Evolutionary conservation across 1,139 yeast genomes (phyloP).

Genomic region (Hyphopichia fennica): DNA sequence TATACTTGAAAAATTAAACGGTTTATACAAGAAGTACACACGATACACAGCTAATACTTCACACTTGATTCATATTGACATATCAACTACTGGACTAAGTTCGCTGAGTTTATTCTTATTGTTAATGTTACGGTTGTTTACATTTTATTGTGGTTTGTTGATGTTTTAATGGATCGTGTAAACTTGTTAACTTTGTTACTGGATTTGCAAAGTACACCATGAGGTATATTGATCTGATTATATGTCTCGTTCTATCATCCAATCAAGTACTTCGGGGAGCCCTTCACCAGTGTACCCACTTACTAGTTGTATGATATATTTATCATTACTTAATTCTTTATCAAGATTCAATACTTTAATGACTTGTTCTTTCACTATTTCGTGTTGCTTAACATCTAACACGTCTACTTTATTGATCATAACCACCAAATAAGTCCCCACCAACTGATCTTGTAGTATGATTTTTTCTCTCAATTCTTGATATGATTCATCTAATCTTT

Average conservation of each 20-base stretch:
- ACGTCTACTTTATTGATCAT: conserved; percentile 61
- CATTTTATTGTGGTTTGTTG: too few relatives aligned
- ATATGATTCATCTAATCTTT: conserved; percentile 64
- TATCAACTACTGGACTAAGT: too few relatives aligned
- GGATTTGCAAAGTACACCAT: too few relatives aligned
- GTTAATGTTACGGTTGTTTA: too few relatives aligned
- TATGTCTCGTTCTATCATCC: conserved; percentile 34
- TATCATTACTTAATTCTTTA: conserved; percentile 13
- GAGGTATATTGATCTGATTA: too few relatives aligned
- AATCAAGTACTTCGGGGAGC: conserved; percentile 44
- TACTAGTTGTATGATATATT: conserved; percentile 42
- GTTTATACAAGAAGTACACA: too few relatives aligned
- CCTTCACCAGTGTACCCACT: conserved; percentile 63
- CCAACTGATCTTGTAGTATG: conserved; percentile 63
- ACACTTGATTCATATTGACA: too few relatives aligned
- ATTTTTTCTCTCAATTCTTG: conserved; percentile 61
- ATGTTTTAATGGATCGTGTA: too few relatives aligned
- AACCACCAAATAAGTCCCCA: conserved; percentile 62
- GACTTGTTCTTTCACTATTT: conserved; percentile 17
- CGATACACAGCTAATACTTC: too few relatives aligned
- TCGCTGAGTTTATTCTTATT: too few relatives aligned
- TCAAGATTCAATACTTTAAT: conserved; percentile 1
- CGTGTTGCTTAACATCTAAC: conserved; percentile 19
- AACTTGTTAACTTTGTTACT: too few relatives aligned
- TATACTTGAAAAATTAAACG: too few relatives aligned